phyloP scores from a whole-genome alignment of 345 rosid species.

The Durio zibethinus region DNA sequence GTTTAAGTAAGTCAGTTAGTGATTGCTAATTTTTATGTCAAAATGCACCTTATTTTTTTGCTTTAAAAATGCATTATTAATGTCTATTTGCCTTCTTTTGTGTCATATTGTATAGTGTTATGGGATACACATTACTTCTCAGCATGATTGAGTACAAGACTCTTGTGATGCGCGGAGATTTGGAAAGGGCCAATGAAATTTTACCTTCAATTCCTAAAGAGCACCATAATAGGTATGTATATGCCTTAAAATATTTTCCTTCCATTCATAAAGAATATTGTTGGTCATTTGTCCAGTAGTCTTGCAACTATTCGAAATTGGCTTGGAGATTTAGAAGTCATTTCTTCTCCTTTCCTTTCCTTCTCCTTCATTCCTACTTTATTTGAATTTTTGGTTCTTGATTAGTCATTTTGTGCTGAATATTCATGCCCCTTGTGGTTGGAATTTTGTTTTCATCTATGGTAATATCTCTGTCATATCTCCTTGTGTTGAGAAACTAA shows the following conservation, averaged over 20 bases:
- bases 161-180: constrained; percentile 93
- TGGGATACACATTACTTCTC: constrained; percentile 81
- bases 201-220: constrained; percentile 86
- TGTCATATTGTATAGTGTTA: constrained; percentile 43
- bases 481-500: not conserved
- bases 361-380: not conserved
- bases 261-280: not conserved
- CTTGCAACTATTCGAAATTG: not conserved
- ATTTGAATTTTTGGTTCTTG: not conserved
- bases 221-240: constrained; percentile 71
- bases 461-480: not conserved
- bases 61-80: not conserved
- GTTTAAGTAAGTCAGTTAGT: constrained; percentile 67
- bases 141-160: constrained; percentile 95
- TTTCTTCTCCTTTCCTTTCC: constrained; percentile 7
- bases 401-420: not conserved
- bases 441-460: not conserved
- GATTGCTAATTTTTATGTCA: constrained; percentile 6
- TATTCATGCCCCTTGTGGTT: not conserved
- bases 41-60: not conserved
- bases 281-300: not conserved
- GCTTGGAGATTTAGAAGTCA: not conserved
- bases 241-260: not conserved
- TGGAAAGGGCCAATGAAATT: constrained; percentile 70
- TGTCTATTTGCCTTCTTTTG: constrained; percentile 13